phyloP scores from a whole-genome alignment of 2,329 filamentous ascomycete genomes.

The Aspergillus fumigatus region DNA sequence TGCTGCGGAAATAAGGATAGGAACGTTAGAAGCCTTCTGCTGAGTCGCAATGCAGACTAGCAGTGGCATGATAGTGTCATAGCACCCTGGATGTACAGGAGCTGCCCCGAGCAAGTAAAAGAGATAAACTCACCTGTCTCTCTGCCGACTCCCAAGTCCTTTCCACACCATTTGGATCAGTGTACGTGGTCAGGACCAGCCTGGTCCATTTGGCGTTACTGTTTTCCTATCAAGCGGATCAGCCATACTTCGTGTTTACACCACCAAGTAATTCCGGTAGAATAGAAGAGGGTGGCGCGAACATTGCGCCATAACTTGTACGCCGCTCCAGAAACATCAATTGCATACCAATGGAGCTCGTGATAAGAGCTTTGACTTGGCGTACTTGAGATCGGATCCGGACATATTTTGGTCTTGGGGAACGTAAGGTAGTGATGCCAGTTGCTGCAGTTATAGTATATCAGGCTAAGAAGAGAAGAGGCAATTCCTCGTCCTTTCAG shows the following conservation, averaged over 20 bases:
- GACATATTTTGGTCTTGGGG: neutral
- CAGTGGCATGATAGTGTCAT: neutral
- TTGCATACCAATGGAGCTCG: conserved; percentile 31
- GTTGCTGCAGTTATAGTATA: neutral
- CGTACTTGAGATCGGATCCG: conserved; percentile 17
- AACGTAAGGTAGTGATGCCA: neutral
- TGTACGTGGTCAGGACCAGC: conserved; percentile 40
- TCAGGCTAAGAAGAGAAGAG: neutral
- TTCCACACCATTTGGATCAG: conserved; percentile 39
- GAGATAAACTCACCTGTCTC: conserved; percentile 31
- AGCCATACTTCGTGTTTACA: neutral
- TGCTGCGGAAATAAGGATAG: neutral
- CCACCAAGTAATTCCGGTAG: neutral
- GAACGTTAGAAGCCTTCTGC: neutral
- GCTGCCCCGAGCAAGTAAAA: neutral
- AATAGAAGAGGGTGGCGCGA: neutral
- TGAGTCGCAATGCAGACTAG: neutral
- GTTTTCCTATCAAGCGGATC: conserved; percentile 25
- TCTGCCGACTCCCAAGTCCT: conserved; percentile 45
- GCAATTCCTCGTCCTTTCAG: neutral
- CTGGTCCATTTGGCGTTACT: conserved; percentile 40
- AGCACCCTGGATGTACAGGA: neutral
- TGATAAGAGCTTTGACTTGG: conserved; percentile 28
- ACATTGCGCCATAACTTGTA: neutral
- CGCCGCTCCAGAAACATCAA: neutral